Base-by-base conservation (phyloP, 331 rosid genomes). In the Stylosanthes scabra region DNA sequence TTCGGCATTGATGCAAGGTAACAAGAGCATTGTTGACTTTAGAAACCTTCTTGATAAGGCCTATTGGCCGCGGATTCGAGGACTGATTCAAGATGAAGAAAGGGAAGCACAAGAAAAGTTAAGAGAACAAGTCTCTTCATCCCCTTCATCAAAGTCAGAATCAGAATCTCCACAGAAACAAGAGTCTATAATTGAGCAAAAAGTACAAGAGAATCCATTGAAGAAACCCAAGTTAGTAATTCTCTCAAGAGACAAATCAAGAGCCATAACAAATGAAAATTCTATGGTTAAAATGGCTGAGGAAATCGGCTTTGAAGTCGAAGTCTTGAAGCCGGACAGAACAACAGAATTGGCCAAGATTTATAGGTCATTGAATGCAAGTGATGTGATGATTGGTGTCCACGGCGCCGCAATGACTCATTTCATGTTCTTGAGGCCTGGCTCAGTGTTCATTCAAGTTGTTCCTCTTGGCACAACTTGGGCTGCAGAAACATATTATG, bases 401-500 rank as follows among this genome's bases (percentile, higher is more conserved):
- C 97, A 91, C 78, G 96, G 97, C 7, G 99, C 99, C 1, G 99
- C 99, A 7, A 84, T 94, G 99, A 94, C 99, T 7, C 99, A 94
- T 70, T 84, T 85, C 50, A 39, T 91, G 55, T 87, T 94, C 63
- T 52, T 90, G 92, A 91, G 76, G 60, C 92, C 96, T 31, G 81
- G 84, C 1, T 81, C 80, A 5, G 86, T 88, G 75, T 84, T 94
- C 49, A 88, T 94, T 68, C 97, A 94, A 86, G 86, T 94, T 6
- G 56, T 88, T 50, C 99, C 97, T 8, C 86, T 89, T 5, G 97
- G 93, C 2, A 87, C 89, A 0, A 73, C 20, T 0, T 94, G 99
- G 99, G 96, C 99, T 15, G 96, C 97, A 2, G 97, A 91, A 71
- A 83, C 88, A 0, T 94, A 88, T 40, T 91, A 87, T 14, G 97